A percentile compares a stretch with the other conserved stretches of the same genome.
Conservation (phyloP, 352 stramenopile genomes). For the Globisporangium megalacanthum region DNA sequence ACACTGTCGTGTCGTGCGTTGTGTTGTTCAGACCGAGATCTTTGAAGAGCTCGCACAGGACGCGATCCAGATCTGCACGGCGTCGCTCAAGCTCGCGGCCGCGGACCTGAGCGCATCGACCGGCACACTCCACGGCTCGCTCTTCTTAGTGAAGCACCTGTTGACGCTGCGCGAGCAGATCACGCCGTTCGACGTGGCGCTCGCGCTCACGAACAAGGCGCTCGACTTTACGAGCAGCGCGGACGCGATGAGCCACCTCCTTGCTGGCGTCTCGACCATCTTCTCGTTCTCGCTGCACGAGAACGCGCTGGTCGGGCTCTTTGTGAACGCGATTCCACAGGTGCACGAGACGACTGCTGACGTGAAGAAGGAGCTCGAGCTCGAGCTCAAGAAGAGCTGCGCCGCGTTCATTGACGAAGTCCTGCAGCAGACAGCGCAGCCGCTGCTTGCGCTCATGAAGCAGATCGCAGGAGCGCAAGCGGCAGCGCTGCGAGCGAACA, state of each 20-base stretch:
- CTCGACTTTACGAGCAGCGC: constrained; percentile 73
- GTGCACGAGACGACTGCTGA: constrained; percentile 76
- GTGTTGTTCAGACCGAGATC: constrained; percentile 54
- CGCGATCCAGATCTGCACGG: constrained; percentile 74
- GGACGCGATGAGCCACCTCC: constrained; percentile 66
- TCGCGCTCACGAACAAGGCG: constrained; percentile 60
- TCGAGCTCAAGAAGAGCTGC: constrained; percentile 77
- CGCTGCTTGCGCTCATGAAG: constrained; percentile 58
- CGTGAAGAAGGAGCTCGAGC: constrained; percentile 74
- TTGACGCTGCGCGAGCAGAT: constrained; percentile 82
- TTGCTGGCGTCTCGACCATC: constrained; percentile 57
- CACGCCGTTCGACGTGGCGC: constrained; percentile 81
- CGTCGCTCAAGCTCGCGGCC: constrained; percentile 70
- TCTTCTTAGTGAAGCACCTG: constrained; percentile 81
- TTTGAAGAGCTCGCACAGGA: constrained; percentile 84
- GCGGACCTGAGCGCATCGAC: constrained; percentile 52
- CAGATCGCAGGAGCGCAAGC: constrained; percentile 51
- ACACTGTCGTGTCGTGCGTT: no score
- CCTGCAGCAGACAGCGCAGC: constrained; percentile 49
- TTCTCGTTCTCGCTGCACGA: constrained; percentile 59
- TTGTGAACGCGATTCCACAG: constrained; percentile 68
- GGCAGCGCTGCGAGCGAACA: constrained; percentile 21
- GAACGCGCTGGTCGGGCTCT: constrained; percentile 51
- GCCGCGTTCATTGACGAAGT: constrained; percentile 74
- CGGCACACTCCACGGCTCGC: constrained; percentile 47